Base-by-base conservation (phyloP, 2,329 filamentous ascomycete species). In the Colletotrichum scovillei region DNA sequence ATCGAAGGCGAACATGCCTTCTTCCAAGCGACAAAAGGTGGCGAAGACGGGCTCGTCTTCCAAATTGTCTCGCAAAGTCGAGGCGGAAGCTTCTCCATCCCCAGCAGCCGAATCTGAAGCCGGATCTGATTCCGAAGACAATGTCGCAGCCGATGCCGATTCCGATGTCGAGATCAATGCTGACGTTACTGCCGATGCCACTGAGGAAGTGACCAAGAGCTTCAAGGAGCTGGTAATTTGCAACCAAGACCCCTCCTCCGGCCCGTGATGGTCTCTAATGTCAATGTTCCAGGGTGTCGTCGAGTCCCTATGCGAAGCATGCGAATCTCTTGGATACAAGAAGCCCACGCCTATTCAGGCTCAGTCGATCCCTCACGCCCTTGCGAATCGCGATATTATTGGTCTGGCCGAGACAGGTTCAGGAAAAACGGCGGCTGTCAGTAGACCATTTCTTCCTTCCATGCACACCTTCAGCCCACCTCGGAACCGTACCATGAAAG, bases 361-460 rank as follows among this genome's bases (percentile, higher is more conserved):
- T 64, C 90, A 97, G 81, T 89, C 95, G 0, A 97, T 98, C 77
- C 96, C 96, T 5, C 81, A 89, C 64, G 95, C 95, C 46, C 88
- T 98, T 4, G 84, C 93, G 79, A 92, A 93, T 65, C 91, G 95
- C 78, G 97, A 98, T 82, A 87, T 98, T 42, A 98, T 99, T 77
- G 97, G 95, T 55, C 88, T 98, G 64, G 97, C 97, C 38, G 96
- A 99, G 84, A 99, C 97, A 0, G 97, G 97, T 77, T 95, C 92
- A 80, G 97, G 97, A 84, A 99, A 98, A 86, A 98, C 97, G 0
- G 96, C 95, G 7, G 95, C 97, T 22, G 62, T 64, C 19, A 55
- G 62, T 49, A 9, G 8, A 49, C 19, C 19, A 4, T 49, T 49
- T n/a, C 42, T 22, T 35, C 32, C 32, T 35, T 12, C 32, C 32